Evolutionary conservation across 2,329 filamentous ascomycete species (phyloP).

Genomic region (Calonectria multiphialidica): DNA sequence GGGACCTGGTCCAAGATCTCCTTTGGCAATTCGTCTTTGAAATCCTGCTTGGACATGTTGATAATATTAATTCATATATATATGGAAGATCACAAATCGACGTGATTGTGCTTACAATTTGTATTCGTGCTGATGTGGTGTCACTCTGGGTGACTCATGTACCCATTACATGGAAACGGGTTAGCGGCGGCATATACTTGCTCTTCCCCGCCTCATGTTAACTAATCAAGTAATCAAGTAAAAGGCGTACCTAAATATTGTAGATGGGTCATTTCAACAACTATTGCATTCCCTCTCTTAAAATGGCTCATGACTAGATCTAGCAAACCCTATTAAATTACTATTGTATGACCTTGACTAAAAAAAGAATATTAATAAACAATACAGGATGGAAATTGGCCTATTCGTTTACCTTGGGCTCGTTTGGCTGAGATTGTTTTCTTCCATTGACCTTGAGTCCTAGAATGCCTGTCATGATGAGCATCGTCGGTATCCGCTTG

Average conservation of each 20-base stretch:
- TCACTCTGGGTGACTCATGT: neutral
- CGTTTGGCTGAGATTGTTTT: too few species aligned
- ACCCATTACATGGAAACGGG: neutral
- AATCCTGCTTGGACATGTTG: neutral
- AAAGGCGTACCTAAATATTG: neutral
- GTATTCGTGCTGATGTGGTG: neutral
- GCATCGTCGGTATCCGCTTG: too few species aligned
- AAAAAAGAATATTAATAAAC: too few species aligned
- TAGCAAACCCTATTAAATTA: too few species aligned
- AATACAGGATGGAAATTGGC: too few species aligned
- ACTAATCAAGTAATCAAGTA: neutral
- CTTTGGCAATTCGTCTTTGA: neutral
- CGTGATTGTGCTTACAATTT: neutral
- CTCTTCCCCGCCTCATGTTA: neutral
- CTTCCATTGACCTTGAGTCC: too few species aligned
- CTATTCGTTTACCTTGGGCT: too few species aligned
- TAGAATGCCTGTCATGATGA: too few species aligned
- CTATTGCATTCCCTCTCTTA: too few species aligned
- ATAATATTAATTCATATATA: neutral
- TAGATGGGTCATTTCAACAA: neutral
- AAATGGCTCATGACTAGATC: too few species aligned
- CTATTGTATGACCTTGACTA: too few species aligned
- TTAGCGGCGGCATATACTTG: neutral
- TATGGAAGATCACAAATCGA: neutral
- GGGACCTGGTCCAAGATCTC: constrained; percentile 28